Evolutionary conservation across 2,329 filamentous ascomycete genomes (phyloP), one percentile per base, ranked within the genome.

Genomic region (Fusarium clavum): DNA sequence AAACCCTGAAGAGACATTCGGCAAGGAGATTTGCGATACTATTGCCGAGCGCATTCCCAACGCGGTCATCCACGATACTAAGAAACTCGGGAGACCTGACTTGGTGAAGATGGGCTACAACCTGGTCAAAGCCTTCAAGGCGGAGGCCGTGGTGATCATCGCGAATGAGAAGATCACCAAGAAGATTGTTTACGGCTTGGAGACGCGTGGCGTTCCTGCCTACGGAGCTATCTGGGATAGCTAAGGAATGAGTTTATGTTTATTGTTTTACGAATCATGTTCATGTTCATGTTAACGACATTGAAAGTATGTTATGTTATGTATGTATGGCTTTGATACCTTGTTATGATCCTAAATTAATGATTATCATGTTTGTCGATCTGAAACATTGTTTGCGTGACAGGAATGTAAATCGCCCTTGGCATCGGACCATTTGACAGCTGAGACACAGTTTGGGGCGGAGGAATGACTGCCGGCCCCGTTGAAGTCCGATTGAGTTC

Each of bases 181-280:
- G 73, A 87, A 87, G 80, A 84, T 94, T 4, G 91, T 94, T 1
- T 91, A 90, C 75, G 89, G 86, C 2, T 79, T 94, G 53, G 90
- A 93, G 79, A 84, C 83, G 27, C 83, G 89, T 58, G 90, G 91
- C 0, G 78, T 93, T 11, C 85, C 88, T 5, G 90, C 90, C 7
- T 94, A 87, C 78, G 92, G 92, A 9, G 90, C 92, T 8, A 92
- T 94, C 72, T 94, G 90, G 81, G 92, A 94, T 64, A 83, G 81
- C 38, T 83, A 51, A 6, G 34, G 52, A 43, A 20, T 20, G 40
- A 38, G 34, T n/a, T 54, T 38, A 32, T 58, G 54, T 64, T 48
- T 43, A 44, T 25, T 32, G 43, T 12, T 12, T 30, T 51, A n/a
- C 11, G 29, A 32, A 13, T 57, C n/a, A 53, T 24, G 18, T 45